Evolutionary conservation across 106 monocot genomes (phyloP), one percentile per base, ranked within the genome.

Genomic region (Acorus calamus): DNA sequence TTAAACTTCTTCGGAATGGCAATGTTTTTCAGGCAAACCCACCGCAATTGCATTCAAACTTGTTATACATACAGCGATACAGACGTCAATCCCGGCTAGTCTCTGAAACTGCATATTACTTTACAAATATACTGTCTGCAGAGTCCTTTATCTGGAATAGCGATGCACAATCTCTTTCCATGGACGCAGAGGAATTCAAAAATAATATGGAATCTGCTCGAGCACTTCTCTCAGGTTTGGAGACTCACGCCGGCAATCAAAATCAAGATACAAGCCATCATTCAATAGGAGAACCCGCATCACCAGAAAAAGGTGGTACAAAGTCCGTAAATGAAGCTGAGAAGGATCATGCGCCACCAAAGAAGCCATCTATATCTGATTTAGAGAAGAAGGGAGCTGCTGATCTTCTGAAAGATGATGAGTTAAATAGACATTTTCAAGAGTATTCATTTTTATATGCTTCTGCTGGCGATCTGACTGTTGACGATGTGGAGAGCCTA

Each of bases 51-150:
- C 80, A 96, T 66, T 96, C 96, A 60, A 96, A 96, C 49, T 78
- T 96, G 7, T 59, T 87, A 55, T 96, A 91, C 64, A 96, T 96
- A 66, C 87, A 91, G 69, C 54, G 91, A 5, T 96, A 90, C 56
- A 84, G 96, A 56, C 74, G 77, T 49, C 84, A 85, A 57, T 78
- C 91, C 54, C 79, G 83, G 13, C 55, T 98, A 60, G 87, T 98
- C 48, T 82, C 91, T 59, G 96, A 98, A 78, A 71, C 87, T 14
- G 84, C 91, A 57, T 98, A 98, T 74, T 91, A 73, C 62, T 98
- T 98, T 68, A 98, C 96, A 72, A 91, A 98, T 51, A 82, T 98
- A 64, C 77, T 91, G 44, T 98, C 91, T 50, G 91, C 83, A n/a
- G 91, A 91, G 56, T 84, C 87, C 44, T 98, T 98, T 56, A 76